phyloP scores from a whole-genome alignment of 2,329 filamentous ascomycete genomes.

The Bipolaris zeicola region DNA sequence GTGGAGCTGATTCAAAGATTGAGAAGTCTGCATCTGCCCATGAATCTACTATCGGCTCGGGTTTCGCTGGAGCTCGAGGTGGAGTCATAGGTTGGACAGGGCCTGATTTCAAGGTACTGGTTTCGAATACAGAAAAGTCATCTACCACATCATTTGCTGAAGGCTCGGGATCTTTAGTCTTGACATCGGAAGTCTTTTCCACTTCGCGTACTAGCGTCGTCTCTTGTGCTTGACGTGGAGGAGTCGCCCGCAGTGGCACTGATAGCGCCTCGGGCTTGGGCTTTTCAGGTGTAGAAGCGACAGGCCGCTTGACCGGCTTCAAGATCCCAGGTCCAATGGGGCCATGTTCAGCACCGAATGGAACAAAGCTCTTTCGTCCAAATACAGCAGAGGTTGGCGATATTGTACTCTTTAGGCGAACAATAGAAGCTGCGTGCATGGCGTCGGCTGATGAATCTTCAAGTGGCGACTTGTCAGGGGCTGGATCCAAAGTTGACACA shows the following conservation, averaged over 20 bases:
- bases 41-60: slow-evolving; percentile 14
- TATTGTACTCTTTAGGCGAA: slow-evolving; percentile 39
- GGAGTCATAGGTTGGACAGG: slow-evolving; percentile 13
- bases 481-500: slow-evolving; percentile 16
- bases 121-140: slow-evolving; percentile 8
- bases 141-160: neutral
- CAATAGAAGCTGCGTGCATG: slow-evolving; percentile 37
- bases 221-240: neutral
- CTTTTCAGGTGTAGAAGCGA: slow-evolving; percentile 16
- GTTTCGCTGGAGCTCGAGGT: slow-evolving; percentile 1
- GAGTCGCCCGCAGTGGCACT: neutral
- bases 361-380: slow-evolving; percentile 36
- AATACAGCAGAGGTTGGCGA: slow-evolving; percentile 45
- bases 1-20: slow-evolving; percentile 40
- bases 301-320: slow-evolving; percentile 29
- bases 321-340: slow-evolving; percentile 40
- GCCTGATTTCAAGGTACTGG: neutral
- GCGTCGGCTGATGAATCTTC: slow-evolving; percentile 23
- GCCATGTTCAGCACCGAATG: slow-evolving; percentile 29
- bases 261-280: slow-evolving; percentile 1
- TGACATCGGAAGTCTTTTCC: neutral
- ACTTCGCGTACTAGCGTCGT: neutral
- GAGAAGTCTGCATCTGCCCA: slow-evolving; percentile 28
- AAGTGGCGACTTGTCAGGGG: slow-evolving; percentile 15
- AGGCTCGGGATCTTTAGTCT: neutral